Percentiles rank a stretch among this genome's conserved stretches.
Conservation (phyloP, 805 yeast genomes). For the Ogataea pilisensis region DNA sequence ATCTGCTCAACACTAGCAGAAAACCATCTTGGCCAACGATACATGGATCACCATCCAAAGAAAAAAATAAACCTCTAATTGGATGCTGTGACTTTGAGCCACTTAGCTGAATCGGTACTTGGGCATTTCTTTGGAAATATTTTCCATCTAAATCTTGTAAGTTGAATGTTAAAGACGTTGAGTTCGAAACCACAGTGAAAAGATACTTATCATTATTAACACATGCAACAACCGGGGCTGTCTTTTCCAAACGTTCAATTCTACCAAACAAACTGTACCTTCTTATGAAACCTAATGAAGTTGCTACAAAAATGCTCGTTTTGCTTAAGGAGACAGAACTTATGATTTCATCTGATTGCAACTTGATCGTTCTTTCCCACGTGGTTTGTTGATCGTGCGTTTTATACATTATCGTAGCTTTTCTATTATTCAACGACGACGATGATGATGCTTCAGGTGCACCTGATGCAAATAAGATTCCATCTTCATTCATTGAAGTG, state of each 20-base stretch:
- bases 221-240: conserved; percentile 68
- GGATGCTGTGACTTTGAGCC: conserved; percentile 27
- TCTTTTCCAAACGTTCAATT: conserved; percentile 63
- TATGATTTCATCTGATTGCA: conserved; percentile 48
- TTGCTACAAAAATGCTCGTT: conserved; percentile 59
- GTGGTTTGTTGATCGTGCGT: conserved; percentile 62
- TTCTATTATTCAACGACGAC: conserved; percentile 5
- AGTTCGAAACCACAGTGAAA: conserved; percentile 43
- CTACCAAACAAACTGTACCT: conserved; percentile 70
- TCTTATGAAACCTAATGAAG: conserved; percentile 72
- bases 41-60: conserved; percentile 87
- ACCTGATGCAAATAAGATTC: conserved; percentile 56
- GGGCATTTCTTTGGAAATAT: conserved; percentile 39
- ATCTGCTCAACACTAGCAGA: conserved; percentile 63
- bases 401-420: conserved; percentile 49
- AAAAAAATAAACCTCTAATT: conserved; percentile 71
- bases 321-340: conserved; percentile 66
- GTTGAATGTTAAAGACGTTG: conserved; percentile 31
- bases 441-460: conserved; percentile 14
- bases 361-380: conserved; percentile 62
- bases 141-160: conserved; percentile 35
- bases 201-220: conserved; percentile 57
- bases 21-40: conserved; percentile 76
- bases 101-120: conserved; percentile 37
- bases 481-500: conserved; percentile 67